phyloP scores from a whole-genome alignment of 805 yeast genomes.

The Barnettozyma pratensis region DNA sequence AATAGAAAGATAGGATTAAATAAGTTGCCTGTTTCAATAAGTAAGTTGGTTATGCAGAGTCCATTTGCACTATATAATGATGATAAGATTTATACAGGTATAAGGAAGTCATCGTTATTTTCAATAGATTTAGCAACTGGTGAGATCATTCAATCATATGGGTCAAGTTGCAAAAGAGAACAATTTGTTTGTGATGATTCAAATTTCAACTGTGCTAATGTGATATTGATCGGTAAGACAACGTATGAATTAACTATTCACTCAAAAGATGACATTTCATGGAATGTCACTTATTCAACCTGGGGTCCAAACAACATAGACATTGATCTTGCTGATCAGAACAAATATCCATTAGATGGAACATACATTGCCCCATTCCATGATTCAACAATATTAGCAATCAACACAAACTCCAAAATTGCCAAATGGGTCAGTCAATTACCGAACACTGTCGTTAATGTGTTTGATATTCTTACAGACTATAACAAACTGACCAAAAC shows the following conservation, averaged over 20 bases:
- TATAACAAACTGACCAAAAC: slow-evolving; percentile 2
- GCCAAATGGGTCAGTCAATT: slow-evolving; percentile 77
- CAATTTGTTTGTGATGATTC: slow-evolving; percentile 6
- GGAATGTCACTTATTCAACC: slow-evolving; percentile 81
- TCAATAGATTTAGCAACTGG: slow-evolving; percentile 74
- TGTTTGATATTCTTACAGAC: slow-evolving; percentile 64
- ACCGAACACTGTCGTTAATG: slow-evolving; percentile 67
- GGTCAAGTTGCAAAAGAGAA: slow-evolving; percentile 29
- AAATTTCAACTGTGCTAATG: slow-evolving; percentile 26
- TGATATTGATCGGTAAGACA: slow-evolving; percentile 63
- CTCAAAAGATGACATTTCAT: slow-evolving; percentile 60
- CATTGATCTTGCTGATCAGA: slow-evolving; percentile 40
- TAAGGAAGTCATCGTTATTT: slow-evolving; percentile 68
- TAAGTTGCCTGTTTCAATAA: slow-evolving; percentile 75
- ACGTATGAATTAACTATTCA: slow-evolving; percentile 73
- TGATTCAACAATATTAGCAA: slow-evolving; percentile 72
- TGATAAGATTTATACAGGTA: slow-evolving; percentile 86
- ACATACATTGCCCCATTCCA: slow-evolving; percentile 80
- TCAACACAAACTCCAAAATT: slow-evolving; percentile 60
- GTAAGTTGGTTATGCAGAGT: slow-evolving; percentile 70
- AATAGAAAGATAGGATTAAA: slow-evolving; percentile 70
- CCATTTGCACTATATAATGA: slow-evolving; percentile 72
- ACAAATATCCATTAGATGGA: slow-evolving; percentile 59
- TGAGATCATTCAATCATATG: slow-evolving; percentile 63
- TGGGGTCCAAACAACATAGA: slow-evolving; percentile 94